Base-by-base conservation (phyloP, 768 basidiomycete species). In the Lentinula aciculospora region DNA sequence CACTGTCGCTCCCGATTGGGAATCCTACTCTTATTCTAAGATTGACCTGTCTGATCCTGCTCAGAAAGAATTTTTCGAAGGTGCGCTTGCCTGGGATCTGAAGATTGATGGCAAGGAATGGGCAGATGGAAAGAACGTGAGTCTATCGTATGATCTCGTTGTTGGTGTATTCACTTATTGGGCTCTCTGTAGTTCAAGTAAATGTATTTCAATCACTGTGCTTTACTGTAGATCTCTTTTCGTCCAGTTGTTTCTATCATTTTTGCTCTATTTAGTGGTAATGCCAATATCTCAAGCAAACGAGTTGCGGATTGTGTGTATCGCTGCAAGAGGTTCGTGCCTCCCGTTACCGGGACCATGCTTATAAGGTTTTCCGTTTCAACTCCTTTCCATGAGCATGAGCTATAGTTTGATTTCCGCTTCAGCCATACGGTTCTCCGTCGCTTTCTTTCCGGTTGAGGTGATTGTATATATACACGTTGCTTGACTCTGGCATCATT, bases 21-120 rank as follows among this genome's bases (percentile, higher is more conserved):
- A 98, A 74, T 89, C 86, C 31, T 98, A 98, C 76, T 64, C 67
- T 2, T 98, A 83, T 80, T 84, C 76, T 67, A 83, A 80, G 73
- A 76, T 98, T 65, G 88, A 97, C 71, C 71, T 94, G 47, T 74
- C 72, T 49, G 87, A 88, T 59, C 77, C 75, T 27, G 85, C 75
- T 17, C 88, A 98, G 66, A 94, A 94, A 79, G 78, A 78, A 60
- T 95, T 89, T 84, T 94, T 98, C 68, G 92, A 94, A 80, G 89
- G 80, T 64, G 91, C 90, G 25, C 82, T 96, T 64, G 91, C 94
- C 48, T 98, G 96, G 96, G 94, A 96, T 76, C 74, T 96, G 60
- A 85, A 88, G 74, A 65, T 97, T 57, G 86, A 87, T 63, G 96
- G 88, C 29, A 94, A 92, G 83, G 82, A 83, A 70, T 97, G 92